Evolutionary conservation across 2,329 filamentous ascomycete species (phyloP), one percentile per base, ranked within the genome.

Genomic region (Aspergillus latus): DNA sequence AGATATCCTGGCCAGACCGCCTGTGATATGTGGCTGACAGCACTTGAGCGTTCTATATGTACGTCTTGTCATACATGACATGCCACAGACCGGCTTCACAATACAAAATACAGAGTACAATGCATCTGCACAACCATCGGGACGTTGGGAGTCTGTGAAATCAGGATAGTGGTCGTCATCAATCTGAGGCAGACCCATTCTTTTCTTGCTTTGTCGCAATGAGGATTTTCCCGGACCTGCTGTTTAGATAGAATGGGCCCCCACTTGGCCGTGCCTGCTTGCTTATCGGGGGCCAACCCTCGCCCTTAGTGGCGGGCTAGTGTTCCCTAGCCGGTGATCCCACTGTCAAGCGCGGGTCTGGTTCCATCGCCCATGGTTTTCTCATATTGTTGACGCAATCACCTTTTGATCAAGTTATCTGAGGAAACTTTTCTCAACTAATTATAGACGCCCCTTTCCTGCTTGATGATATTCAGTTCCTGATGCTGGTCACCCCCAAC

Each of bases 351-450:
- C 43, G 40, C 42, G 26, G 43, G 50, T 45, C 49, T 47, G 34
- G 50, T 30, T 47, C 42, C 43, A 46, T 28, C 29, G 21, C 29
- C 48, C 36, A 50, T 53, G 26, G 26, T 37, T 21, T 21, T 44
- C 29, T 39, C 32, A 45, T 37, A 5, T 53, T 3, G 50, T 53
- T 62, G 62, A 64, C 62, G 62, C 60, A 61, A 64, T 59, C 56
- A 44, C 47, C 34, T 39, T 7, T 29, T 21, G 21, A 28, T 28
- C 10, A 44, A 21, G 16, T n/a, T 29, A 21, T 44, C 10, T 5
- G 11, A 44, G 6, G 42, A 29, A 29, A 44, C 21, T 26, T 28
- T n/a, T 5, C 21, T 16, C 21, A 29, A 21, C 42, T 34, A 32
- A 36, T 48, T 21, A 48, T 48, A 48, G 21, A 39, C 16, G 15